Evolutionary conservation across 345 rosid genomes (phyloP).

Genomic region (Heritiera fomes): DNA sequence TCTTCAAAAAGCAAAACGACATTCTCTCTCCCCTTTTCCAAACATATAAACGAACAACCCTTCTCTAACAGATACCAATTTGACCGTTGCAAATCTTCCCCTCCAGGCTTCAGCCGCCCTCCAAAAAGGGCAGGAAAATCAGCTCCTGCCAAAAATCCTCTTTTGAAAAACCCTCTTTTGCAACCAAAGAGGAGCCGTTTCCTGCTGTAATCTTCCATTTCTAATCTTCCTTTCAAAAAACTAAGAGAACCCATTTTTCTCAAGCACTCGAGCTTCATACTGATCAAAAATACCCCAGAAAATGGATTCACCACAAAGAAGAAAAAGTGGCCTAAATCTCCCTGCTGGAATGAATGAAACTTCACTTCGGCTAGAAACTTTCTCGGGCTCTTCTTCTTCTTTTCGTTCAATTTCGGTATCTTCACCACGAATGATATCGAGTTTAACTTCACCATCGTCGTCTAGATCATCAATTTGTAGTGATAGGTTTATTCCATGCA

Average conservation of each 20-base stretch:
- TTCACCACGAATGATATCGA: constrained; percentile 60
- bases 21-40: too few species aligned
- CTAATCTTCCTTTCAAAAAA: background rate
- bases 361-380: constrained; percentile 60
- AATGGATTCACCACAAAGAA: constrained; percentile 68
- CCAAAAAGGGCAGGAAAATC: constrained; percentile 7
- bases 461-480: constrained; percentile 73
- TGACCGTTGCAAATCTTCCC: constrained; percentile 52
- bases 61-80: constrained; percentile 19
- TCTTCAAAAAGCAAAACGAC: too few species aligned
- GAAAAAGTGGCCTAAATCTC: constrained; percentile 77
- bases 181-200: constrained; percentile 33
- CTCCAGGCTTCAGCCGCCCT: background rate
- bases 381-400: constrained; percentile 35
- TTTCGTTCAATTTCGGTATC: constrained; percentile 16
- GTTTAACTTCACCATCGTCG: constrained; percentile 58
- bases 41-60: constrained; percentile 17
- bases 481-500: constrained; percentile 93
- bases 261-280: background rate
- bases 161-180: constrained; percentile 23
- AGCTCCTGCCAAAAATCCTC: background rate
- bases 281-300: constrained; percentile 16
- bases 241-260: constrained; percentile 3
- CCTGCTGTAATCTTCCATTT: background rate
- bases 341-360: constrained; percentile 87